Evolutionary conservation across 2,329 filamentous ascomycete genomes (phyloP), one percentile per base, ranked within the genome.

Genomic region (Exophiala sideris): DNA sequence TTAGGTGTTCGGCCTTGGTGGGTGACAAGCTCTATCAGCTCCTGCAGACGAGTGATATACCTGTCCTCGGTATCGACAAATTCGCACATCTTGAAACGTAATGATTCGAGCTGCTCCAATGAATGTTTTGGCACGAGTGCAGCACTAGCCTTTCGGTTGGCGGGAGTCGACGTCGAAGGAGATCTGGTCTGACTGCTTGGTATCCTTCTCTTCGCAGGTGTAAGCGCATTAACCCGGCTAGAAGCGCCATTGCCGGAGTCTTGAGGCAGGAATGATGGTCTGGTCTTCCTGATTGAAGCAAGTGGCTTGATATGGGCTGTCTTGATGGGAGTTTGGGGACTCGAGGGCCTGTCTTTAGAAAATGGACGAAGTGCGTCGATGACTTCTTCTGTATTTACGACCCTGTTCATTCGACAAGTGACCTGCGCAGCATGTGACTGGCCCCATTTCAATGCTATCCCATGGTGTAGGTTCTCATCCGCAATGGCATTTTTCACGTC

Each of bases 401-500:
- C 86, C 73, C 82, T 86, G 59, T 85, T 81, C 86, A 97, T 94
- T 47, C 84, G 83, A 69, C 88, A 87, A 48, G 92, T 91, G 56
- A 99, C 75, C 65, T 95, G 89, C 40, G 91, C 94, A 16, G 92
- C 91, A 79, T 99, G 94, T 70, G 92, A 86, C 69, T 96, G 91
- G 10, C 62, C 62, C 62, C 62, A 64, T 59, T 62, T 62, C 54
- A 62, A 44, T 2, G 50, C 51, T 14, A 61, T 54, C 6, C 62
- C 62, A 32, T 64, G 54, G 21, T 60, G 54, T 14, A 61, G 21
- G 21, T 62, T 60, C 46, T 64, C 62, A 41, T 76, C 71, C 49
- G 78, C 83, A 70, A 95, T 80, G 57, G 84, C 80, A 64, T 78
- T 79, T 76, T 90, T 95, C 67, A 91, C 86, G 35, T 81, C 77